phyloP scores from a whole-genome alignment of 2,329 filamentous ascomycete genomes.

The Cordyceps cateniannulata region DNA sequence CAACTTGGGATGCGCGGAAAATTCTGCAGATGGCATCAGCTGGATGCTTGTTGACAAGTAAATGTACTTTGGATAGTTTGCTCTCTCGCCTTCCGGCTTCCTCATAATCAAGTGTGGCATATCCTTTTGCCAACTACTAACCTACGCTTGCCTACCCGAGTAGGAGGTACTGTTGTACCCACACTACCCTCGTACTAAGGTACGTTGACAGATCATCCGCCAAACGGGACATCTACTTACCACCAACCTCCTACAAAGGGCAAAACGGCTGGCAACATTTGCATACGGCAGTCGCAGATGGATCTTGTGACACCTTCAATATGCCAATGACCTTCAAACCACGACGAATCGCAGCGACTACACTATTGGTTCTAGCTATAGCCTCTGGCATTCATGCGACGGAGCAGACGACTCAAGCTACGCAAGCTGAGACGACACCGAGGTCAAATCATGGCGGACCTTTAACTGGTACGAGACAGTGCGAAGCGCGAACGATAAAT shows the following conservation, averaged over 20 bases:
- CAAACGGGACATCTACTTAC: neutral
- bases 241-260: neutral
- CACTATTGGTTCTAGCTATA: neutral
- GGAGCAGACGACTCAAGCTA: slow-evolving; percentile 2
- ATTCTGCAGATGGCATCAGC: slow-evolving; percentile 94
- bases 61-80: slow-evolving; percentile 79
- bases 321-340: neutral
- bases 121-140: slow-evolving; percentile 69
- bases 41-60: slow-evolving; percentile 87
- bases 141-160: no score
- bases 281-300: neutral
- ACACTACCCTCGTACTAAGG: no score
- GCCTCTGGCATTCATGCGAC: neutral
- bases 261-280: neutral
- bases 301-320: neutral
- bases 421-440: slow-evolving; percentile 1
- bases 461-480: slow-evolving; percentile 22
- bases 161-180: no score
- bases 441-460: neutral
- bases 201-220: neutral
- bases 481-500: slow-evolving; percentile 63
- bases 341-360: neutral
- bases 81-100: slow-evolving; percentile 81
- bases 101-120: slow-evolving; percentile 94
- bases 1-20: slow-evolving; percentile 74